These are phyloP conservation scores for Periconia sp. DNA, from an alignment of 2,329 filamentous ascomycete species.

Conservation along the genomic window DNA sequence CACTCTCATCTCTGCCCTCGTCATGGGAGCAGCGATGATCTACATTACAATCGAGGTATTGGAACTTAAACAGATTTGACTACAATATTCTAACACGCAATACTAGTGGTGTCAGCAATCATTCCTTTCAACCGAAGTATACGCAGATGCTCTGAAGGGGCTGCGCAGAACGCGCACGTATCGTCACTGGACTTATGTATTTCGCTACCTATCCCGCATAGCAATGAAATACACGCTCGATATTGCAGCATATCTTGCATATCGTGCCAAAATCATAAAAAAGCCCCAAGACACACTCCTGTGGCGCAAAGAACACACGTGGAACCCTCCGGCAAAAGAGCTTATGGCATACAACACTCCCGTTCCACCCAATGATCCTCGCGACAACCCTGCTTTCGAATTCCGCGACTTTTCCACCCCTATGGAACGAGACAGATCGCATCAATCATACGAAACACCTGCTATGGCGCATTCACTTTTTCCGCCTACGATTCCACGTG, in stretches of 20 bases:
- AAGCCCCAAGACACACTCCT: slow-evolving; percentile 23
- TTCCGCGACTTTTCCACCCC: slow-evolving; percentile 14
- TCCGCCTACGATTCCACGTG: slow-evolving; percentile 14
- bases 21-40: slow-evolving; percentile 37
- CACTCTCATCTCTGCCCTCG: slow-evolving; percentile 27
- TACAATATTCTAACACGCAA: background rate
- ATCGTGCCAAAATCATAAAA: slow-evolving; percentile 17
- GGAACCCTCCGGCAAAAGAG: slow-evolving; percentile 4
- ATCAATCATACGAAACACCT: slow-evolving; percentile 16
- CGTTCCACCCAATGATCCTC: background rate
- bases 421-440: background rate
- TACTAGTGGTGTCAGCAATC: slow-evolving; percentile 41
- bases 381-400: slow-evolving; percentile 13
- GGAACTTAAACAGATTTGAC: background rate
- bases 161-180: slow-evolving; percentile 28
- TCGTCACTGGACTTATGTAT: slow-evolving; percentile 16
- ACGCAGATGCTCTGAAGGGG: slow-evolving; percentile 27
- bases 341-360: background rate
- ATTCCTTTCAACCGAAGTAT: slow-evolving; percentile 39
- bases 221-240: slow-evolving; percentile 13
- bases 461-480: slow-evolving; percentile 22
- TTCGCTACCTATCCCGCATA: slow-evolving; percentile 12
- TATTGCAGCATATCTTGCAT: slow-evolving; percentile 15
- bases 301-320: slow-evolving; percentile 19
- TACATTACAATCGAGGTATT: slow-evolving; percentile 39